Base-by-base conservation (phyloP, 139 green algal species). In the Tetradesmus lagerheimii region DNA sequence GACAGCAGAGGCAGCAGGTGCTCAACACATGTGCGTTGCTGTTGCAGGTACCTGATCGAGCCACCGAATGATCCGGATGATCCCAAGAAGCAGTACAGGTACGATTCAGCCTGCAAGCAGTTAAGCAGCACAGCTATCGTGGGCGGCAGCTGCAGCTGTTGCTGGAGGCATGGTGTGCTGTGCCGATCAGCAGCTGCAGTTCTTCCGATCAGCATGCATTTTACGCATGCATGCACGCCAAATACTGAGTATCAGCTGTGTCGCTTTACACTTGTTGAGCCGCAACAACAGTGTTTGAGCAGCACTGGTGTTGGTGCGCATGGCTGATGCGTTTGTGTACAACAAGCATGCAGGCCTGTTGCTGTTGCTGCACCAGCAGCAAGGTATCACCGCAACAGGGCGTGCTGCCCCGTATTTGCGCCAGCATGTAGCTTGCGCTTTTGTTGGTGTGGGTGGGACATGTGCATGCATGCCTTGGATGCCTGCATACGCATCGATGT, bases 31-130 rank as follows among this genome's bases (percentile, higher is more conserved):
- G n/a, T 2, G 37, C 12, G 15, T 31, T 82, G 41, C 29, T 75
- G 31, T 76, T 92, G 79, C 89, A 95, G 89, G 64, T 97, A 97
- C 89, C 86, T 98, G 27, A 93, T 97, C n/a, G 92, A 96, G 80
- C 90, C 92, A 34, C 92, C 92, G 2, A 67, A 79, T 1, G 94
- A 96, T 86, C 80, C 92, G 11, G 96, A 95, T 86, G 93, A 97
- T 90, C 93, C 94, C 39, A 97, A 97, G 86, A 91, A 93, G 47
- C 90, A 93, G n/a, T 96, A 96, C 92, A 99, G 97, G 93, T 96
- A 35, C 62, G 92, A 1, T 62, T 62, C 47, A 62, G 4, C 8
- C 4, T 71, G 57, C 45, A 9, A 71, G 57, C 57, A 71, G 57
- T n/a, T 31, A 23, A n/a, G 57, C 57, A 31, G 57, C 23, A 71